phyloP scores from a whole-genome alignment of 116 monocot species.

The Zostera marina region DNA sequence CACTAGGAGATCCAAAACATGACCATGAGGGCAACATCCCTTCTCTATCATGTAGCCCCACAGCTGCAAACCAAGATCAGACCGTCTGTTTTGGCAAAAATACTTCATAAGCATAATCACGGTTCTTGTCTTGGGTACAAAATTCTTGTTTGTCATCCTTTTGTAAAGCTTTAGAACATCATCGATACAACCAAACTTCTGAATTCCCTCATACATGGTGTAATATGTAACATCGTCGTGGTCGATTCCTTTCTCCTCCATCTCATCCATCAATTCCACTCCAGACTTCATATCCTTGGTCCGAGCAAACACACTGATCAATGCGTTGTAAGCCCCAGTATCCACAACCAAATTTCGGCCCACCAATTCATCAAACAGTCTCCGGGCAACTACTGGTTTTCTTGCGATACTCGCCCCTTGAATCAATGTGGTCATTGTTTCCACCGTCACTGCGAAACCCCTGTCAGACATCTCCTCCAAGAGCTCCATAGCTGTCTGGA shows the following conservation, averaged over 20 bases:
- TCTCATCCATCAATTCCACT: constrained; percentile 34
- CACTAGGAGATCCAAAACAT: constrained; percentile 60
- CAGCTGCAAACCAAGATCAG: constrained; percentile 49
- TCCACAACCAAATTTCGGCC: constrained; percentile 39
- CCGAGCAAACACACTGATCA: constrained; percentile 36
- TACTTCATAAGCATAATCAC: constrained; percentile 72
- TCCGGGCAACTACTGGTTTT: constrained; percentile 24
- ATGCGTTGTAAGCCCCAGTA: constrained; percentile 47
- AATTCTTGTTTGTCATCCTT: constrained; percentile 35
- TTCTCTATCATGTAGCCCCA: constrained; percentile 71
- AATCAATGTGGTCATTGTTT: constrained; percentile 60
- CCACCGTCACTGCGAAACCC: constrained; percentile 24
- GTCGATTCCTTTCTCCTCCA: constrained; percentile 41
- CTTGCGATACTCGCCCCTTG: constrained; percentile 51
- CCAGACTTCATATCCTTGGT: constrained; percentile 27
- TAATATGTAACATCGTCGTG: constrained; percentile 64
- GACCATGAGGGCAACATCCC: constrained; percentile 68
- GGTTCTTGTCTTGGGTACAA: constrained; percentile 51
- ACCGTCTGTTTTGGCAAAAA: constrained; percentile 37
- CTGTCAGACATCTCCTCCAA: constrained; percentile 36
- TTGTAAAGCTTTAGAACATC: constrained; percentile 28
- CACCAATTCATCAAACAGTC: constrained; percentile 51
- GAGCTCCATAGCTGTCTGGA: constrained; percentile 27
- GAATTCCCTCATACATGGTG: constrained; percentile 51
- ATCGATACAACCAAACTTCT: constrained; percentile 14